These are phyloP conservation scores for Pythium guiyangense DNA, from an alignment of 352 stramenopile species.

Conservation along the genomic window DNA sequence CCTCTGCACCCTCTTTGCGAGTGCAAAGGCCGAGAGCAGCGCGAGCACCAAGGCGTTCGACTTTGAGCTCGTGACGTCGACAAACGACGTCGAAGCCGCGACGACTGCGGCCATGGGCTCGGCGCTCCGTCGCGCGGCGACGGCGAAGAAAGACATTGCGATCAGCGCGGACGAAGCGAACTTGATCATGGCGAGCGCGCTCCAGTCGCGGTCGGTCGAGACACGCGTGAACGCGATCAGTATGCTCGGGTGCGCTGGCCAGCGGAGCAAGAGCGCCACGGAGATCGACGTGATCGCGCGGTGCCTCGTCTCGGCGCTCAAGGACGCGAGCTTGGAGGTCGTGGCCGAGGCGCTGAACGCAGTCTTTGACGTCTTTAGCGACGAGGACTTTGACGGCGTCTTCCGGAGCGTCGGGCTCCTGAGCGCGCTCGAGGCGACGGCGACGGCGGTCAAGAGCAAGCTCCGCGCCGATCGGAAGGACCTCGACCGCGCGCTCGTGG, in stretches of 20 bases:
- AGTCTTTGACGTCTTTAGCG: constrained; percentile 83
- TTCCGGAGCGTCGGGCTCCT: constrained; percentile 70
- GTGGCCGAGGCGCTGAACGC: constrained; percentile 83
- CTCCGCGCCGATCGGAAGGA: constrained; percentile 74
- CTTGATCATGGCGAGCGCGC: constrained; percentile 58
- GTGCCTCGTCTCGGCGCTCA: constrained; percentile 50
- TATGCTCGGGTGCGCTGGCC: constrained; percentile 73
- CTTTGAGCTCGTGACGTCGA: constrained; percentile 29
- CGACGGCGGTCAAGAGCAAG: constrained; percentile 61
- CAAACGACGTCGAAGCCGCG: constrained; percentile 67
- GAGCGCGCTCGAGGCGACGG: constrained; percentile 54
- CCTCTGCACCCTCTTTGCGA: constrained; percentile 70
- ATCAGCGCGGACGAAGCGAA: constrained; percentile 59
- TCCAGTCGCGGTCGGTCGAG: constrained; percentile 59
- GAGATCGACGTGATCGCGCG: constrained; percentile 77
- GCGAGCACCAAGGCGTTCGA: constrained; percentile 25
- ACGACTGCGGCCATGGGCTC: constrained; percentile 73
- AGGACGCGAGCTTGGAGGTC: constrained; percentile 73
- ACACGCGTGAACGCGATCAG: constrained; percentile 72
- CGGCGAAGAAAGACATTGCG: constrained; percentile 45
- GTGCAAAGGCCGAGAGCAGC: constrained; percentile 41
- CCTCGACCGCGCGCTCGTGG: constrained; percentile 73
- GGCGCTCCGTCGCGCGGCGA: constrained; percentile 50
- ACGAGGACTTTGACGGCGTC: constrained; percentile 72
- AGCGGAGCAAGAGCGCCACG: constrained; percentile 46